Base-by-base conservation (phyloP, 108 stramenopile genomes). In the Skeletonema marinoi region DNA sequence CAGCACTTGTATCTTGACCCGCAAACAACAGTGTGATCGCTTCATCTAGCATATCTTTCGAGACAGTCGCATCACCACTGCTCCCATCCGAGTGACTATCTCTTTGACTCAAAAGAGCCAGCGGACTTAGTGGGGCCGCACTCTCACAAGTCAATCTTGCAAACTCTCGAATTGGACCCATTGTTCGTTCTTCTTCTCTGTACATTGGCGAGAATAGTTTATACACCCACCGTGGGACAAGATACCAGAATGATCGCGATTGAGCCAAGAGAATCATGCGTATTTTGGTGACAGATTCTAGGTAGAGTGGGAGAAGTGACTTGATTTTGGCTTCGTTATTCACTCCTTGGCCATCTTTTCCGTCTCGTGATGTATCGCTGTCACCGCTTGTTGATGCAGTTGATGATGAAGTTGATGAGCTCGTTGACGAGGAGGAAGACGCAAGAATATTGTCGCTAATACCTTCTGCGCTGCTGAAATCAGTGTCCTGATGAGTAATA, bases 1-100 rank as follows among this genome's bases (percentile, higher is more conserved):
- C 97, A 25, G 97, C 97, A 66, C 90, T 92, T 9, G 97, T 97
- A 81, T 97, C 97, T 74, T 97, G 97, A 33, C 97, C 97, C 7
- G 97, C 97, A 79, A 97, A 97, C 46, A 97, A 80, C 8, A 97
- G 81, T 32, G 97, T 97, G 32, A 96, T 97, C 30, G 95, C 93
- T 85, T 97, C 93, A 60, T 93, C 87, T 50, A 93, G 65, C 71
- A 95, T 71, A 74, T 89, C 81, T 50, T 91, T 81, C 38, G 78
- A 75, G 12, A 85, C 21, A 12, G 32, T 69, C 13, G 0, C 51
- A 30, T 11, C 46, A n/a, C 3, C 38, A 30, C 6, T 16, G 12
- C 54, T 50, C 16, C 60, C n/a, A 32, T 71, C 44, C 61, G 48
- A 71, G 65, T 88, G 85, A 66, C 86, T 87, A 59, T 63, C 32